These are phyloP conservation scores for Botryotinia convoluta DNA, from an alignment of 2,329 filamentous ascomycete species.

Conservation along the genomic window DNA sequence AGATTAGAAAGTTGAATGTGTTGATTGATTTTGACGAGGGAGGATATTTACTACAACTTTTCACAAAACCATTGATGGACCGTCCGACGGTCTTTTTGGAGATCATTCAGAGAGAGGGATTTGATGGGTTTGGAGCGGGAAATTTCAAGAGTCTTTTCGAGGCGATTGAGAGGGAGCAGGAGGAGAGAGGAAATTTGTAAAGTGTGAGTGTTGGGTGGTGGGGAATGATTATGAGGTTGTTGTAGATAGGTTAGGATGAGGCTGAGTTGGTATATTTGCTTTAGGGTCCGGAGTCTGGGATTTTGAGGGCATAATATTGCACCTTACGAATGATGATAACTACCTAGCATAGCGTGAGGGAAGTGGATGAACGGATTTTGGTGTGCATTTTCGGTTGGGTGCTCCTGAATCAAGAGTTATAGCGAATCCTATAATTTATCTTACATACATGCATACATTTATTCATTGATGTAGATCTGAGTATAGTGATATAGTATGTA, in stretches of 20 bases:
- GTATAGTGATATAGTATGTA: not conserved
- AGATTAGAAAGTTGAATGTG: slow-evolving; percentile 75
- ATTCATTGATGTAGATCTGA: not conserved
- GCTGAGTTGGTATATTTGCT: not conserved
- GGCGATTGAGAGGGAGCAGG: slow-evolving; percentile 92
- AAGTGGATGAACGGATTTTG: not conserved
- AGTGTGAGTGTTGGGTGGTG: too few species aligned
- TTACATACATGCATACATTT: not conserved
- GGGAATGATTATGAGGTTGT: not conserved
- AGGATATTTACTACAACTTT: slow-evolving; percentile 76
- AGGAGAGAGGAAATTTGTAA: slow-evolving; percentile 76
- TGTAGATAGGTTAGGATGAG: not conserved
- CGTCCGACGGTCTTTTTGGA: slow-evolving; percentile 93
- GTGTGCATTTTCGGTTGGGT: not conserved
- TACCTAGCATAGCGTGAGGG: not conserved
- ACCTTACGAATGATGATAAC: not conserved
- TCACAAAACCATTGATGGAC: slow-evolving; percentile 88
- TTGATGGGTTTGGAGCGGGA: slow-evolving; percentile 88
- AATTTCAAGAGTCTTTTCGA: slow-evolving; percentile 97
- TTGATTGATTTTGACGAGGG: slow-evolving; percentile 93
- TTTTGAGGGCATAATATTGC: not conserved
- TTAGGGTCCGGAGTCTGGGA: not conserved
- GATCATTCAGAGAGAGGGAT: slow-evolving; percentile 90
- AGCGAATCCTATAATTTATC: not conserved
- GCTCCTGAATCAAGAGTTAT: not conserved